These are phyloP conservation scores for Ustilago xerochloae DNA, from an alignment of 1,284 basidiomycete genomes.

Conservation along the genomic window DNA sequence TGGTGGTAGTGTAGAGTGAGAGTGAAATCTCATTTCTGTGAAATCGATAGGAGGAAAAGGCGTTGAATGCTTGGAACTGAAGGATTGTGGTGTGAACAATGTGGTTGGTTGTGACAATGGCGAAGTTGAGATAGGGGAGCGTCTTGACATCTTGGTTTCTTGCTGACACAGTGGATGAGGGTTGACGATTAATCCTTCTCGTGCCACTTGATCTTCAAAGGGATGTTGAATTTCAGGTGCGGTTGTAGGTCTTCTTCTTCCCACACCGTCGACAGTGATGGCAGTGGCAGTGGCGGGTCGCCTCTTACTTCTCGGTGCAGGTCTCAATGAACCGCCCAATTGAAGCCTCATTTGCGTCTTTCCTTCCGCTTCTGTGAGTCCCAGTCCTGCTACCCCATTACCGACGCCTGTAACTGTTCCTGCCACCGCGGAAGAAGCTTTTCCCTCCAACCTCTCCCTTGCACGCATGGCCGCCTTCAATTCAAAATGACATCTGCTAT, in stretches of 20 bases:
- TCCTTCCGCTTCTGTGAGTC: neutral
- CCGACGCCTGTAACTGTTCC: no score
- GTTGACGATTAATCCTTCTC: no score
- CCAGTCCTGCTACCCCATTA: no score
- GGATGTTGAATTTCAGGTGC: constrained; percentile 7
- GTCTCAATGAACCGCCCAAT: constrained; percentile 1
- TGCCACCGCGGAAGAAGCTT: neutral
- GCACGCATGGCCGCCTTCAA: neutral
- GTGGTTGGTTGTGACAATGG: neutral
- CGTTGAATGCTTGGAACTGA: constrained; percentile 9
- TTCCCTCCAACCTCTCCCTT: neutral
- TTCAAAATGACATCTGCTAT: constrained; percentile 17
- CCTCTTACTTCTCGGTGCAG: constrained; percentile 8
- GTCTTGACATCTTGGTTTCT: no score
- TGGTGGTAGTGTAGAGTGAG: neutral
- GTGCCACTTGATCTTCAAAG: neutral
- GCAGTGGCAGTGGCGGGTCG: neutral
- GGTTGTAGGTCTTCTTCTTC: constrained; percentile 12
- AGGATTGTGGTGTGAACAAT: constrained; percentile 31
- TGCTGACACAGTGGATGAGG: neutral
- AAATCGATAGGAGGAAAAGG: neutral
- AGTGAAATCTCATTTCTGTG: neutral
- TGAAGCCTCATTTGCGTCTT: no score
- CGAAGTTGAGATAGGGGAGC: no score
- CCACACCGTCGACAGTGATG: neutral